Percentiles rank a stretch among this genome's conserved stretches.
These are phyloP conservation scores for Multifurca ochricompacta DNA, from an alignment of 768 basidiomycete species.

Conservation along the genomic window DNA sequence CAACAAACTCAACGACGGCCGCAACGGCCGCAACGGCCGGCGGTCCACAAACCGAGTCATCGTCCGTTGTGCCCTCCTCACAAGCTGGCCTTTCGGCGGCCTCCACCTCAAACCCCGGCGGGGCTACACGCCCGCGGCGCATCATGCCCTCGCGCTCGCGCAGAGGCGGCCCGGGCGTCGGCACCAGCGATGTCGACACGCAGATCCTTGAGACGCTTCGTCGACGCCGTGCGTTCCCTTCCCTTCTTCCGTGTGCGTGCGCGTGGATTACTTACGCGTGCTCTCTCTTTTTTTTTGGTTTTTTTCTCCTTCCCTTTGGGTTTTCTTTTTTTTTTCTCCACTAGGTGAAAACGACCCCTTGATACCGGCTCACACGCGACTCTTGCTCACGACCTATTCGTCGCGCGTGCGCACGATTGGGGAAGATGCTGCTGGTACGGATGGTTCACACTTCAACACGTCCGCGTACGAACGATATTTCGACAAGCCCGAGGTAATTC, in stretches of 20 bases:
- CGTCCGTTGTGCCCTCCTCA: not conserved
- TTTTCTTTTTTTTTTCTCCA: not conserved
- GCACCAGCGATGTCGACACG: conserved; percentile 69
- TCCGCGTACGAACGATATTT: conserved; percentile 67
- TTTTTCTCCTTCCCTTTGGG: not conserved
- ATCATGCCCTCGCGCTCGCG: conserved; percentile 75
- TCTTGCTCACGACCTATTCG: conserved; percentile 71
- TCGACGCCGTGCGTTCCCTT: conserved; percentile 54
- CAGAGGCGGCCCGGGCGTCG: conserved; percentile 74
- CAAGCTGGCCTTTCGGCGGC: conserved; percentile 8
- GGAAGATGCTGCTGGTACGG: conserved; percentile 28
- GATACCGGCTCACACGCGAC: conserved; percentile 55
- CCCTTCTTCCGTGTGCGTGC: not conserved
- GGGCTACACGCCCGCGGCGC: conserved; percentile 53
- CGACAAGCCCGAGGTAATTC: conserved; percentile 67
- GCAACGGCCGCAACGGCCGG: not conserved
- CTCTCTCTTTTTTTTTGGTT: not conserved
- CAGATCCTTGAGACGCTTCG: conserved; percentile 79
- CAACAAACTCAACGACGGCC: not conserved
- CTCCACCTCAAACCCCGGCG: not conserved
- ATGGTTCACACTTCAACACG: conserved; percentile 42
- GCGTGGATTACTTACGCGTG: not conserved
- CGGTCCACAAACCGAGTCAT: not conserved
- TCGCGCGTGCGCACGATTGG: conserved; percentile 37
- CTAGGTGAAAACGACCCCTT: conserved; percentile 66